phyloP scores from a whole-genome alignment of 2,329 filamentous ascomycete genomes.

The Aspergillus sp. region DNA sequence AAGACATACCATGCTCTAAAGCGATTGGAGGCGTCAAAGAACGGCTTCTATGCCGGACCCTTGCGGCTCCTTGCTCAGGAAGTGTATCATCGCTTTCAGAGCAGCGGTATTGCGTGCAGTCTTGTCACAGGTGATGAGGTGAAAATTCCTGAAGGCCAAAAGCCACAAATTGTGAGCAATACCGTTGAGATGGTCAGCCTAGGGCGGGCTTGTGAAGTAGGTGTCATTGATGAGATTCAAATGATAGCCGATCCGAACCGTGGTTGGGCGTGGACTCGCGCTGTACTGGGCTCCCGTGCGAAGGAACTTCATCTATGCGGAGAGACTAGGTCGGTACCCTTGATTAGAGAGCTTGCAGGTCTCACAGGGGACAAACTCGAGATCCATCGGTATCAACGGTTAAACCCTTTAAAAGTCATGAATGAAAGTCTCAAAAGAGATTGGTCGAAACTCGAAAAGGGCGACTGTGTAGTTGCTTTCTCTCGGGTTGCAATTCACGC shows the following conservation, averaged over 20 bases:
- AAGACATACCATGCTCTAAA: constrained; percentile 96
- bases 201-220: constrained; percentile 72
- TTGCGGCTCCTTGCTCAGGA: constrained; percentile 89
- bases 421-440: constrained; percentile 65
- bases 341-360: constrained; percentile 78
- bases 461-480: constrained; percentile 88
- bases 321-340: constrained; percentile 77
- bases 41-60: constrained; percentile 88
- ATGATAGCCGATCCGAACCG: constrained; percentile 84
- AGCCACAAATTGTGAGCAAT: constrained; percentile 71
- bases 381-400: constrained; percentile 80
- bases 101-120: constrained; percentile 75
- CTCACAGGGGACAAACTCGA: constrained; percentile 80
- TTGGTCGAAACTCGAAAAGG: constrained; percentile 74
- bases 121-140: constrained; percentile 92
- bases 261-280: constrained; percentile 94
- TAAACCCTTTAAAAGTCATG: constrained; percentile 76
- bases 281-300: constrained; percentile 82
- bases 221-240: constrained; percentile 97
- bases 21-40: constrained; percentile 73
- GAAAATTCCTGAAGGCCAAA: constrained; percentile 65
- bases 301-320: constrained; percentile 93
- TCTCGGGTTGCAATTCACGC: constrained; percentile 80
- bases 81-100: constrained; percentile 84
- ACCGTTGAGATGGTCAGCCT: constrained; percentile 88